A percentile compares a stretch with the other conserved stretches of the same genome.
phyloP scores from a whole-genome alignment of 495 filamentous ascomycete genomes.

The Xylaria nigripes region DNA sequence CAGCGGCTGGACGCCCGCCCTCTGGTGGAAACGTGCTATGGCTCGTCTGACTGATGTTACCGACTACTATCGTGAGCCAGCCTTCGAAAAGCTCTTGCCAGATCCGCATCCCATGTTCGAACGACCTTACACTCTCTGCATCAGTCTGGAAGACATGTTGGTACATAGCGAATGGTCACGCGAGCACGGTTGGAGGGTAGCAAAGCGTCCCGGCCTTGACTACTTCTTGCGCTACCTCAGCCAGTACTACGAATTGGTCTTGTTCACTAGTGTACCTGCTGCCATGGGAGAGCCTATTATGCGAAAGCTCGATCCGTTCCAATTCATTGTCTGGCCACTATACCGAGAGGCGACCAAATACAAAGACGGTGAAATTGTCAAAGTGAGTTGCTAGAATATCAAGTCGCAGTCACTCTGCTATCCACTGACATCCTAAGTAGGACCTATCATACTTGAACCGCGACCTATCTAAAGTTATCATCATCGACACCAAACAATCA shows the following conservation, averaged over 20 bases:
- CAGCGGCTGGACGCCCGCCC: slow-evolving; percentile 48
- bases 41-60: slow-evolving; percentile 65
- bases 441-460: slow-evolving; percentile 95
- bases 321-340: slow-evolving; percentile 89
- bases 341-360: slow-evolving; percentile 93
- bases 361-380: slow-evolving; percentile 90
- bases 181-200: slow-evolving; percentile 90
- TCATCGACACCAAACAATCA: slow-evolving; percentile 75
- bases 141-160: slow-evolving; percentile 88
- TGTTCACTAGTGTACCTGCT: slow-evolving; percentile 82
- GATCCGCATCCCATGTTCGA: slow-evolving; percentile 73
- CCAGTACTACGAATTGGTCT: slow-evolving; percentile 94
- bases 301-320: slow-evolving; percentile 91
- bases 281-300: slow-evolving; percentile 78
- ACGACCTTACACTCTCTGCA: slow-evolving; percentile 84
- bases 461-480: slow-evolving; percentile 84
- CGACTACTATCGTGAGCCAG: slow-evolving; percentile 91
- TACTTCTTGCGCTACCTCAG: slow-evolving; percentile 95
- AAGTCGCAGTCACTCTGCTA: neutral
- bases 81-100: slow-evolving; percentile 88
- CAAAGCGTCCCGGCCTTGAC: slow-evolving; percentile 90
- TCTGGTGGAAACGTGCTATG: slow-evolving; percentile 70
- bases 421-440: slow-evolving; percentile 34
- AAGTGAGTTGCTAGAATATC: slow-evolving; percentile 49
- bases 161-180: slow-evolving; percentile 90